A percentile compares a stretch with the other conserved stretches of the same genome.
phyloP scores from a whole-genome alignment of 2,329 filamentous ascomycete genomes.

The Teratosphaeria destructans region DNA sequence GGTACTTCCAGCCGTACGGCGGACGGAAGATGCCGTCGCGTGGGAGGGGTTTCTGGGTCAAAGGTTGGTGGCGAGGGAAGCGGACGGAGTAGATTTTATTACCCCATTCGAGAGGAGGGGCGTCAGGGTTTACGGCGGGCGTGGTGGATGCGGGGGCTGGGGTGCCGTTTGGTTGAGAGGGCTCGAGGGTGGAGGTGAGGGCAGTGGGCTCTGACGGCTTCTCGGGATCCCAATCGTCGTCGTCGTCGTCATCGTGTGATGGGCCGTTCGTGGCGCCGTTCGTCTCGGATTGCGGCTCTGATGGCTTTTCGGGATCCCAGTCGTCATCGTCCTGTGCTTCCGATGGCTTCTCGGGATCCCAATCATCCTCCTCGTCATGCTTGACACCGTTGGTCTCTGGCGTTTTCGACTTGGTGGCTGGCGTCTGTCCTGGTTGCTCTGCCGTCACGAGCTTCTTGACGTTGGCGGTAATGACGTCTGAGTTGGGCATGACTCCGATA shows the following conservation, averaged over 20 bases:
- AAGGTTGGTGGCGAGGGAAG: slow-evolving; percentile 57
- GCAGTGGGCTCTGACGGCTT: slow-evolving; percentile 28
- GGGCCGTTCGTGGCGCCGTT: background rate
- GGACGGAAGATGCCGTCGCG: slow-evolving; percentile 85
- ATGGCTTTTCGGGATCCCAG: slow-evolving; percentile 34
- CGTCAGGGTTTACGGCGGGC: slow-evolving; percentile 2
- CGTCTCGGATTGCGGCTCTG: slow-evolving; percentile 26
- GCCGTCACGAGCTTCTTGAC: slow-evolving; percentile 67
- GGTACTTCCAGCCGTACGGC: slow-evolving; percentile 96
- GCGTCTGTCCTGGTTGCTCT: slow-evolving; percentile 30
- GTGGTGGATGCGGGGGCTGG: background rate
- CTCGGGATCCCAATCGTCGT: slow-evolving; percentile 29
- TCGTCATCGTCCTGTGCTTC: slow-evolving; percentile 28
- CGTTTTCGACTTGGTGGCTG: slow-evolving; percentile 9
- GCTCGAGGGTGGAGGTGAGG: slow-evolving; percentile 2
- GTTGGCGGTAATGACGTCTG: slow-evolving; percentile 70
- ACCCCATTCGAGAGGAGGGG: slow-evolving; percentile 61
- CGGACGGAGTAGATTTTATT: slow-evolving; percentile 87
- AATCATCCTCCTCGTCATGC: slow-evolving; percentile 23
- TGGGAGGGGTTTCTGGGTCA: slow-evolving; percentile 35
- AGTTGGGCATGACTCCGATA: slow-evolving; percentile 94
- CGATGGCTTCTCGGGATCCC: slow-evolving; percentile 34
- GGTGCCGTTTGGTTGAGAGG: background rate
- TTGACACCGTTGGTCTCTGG: slow-evolving; percentile 5
- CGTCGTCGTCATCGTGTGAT: slow-evolving; percentile 7